Evolutionary conservation across 2,329 filamentous ascomycete genomes (phyloP), one percentile per base, ranked within the genome.

Genomic region (Penicillium polonicum): DNA sequence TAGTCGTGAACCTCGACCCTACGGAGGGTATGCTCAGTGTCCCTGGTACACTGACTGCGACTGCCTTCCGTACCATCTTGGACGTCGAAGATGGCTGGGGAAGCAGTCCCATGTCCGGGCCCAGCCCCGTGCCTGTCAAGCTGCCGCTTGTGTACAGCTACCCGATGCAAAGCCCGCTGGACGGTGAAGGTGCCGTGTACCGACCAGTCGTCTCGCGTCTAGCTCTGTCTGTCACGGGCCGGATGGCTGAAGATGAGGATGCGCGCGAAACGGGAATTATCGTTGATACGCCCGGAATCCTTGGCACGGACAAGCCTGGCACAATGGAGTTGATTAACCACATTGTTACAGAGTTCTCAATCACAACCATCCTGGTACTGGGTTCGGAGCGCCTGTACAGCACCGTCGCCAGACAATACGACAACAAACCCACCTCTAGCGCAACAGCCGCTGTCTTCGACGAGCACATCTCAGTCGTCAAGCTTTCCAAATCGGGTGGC

Each of bases 1-100:
- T 94, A 52, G 87, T 94, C 1, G 86, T 96, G 55, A 97, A 96
- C 68, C 79, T 92, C 36, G 91, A 97, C 69, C 88, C 92, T 2
- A 83, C 84, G 60, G 91, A 97, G 77, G 88, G 88, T 27, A 83
- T 92, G 81, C 78, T 94, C 53, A 87, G 84, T 52, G 79, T 93
- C 25, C 88, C 94, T 0, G 92, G 92, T 0, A 92, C 90, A 35
- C 74, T 99, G 64, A 93, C 89, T 51, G 91, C 92, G 0, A 88
- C 89, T n/a, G 90, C 91, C 5, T 92, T 96, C 70, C 89, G 89
- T 10, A 91, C 89, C 0, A 85, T 96, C 67, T 85, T 97, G 77
- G 93, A 97, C 73, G 83, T 96, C 1, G 90, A 93, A 68, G 88
- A 91, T 60, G 91, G 90, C 21, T 97, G 92, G 87, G 94, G 94